Conservation (phyloP, 2,329 filamentous ascomycete species). For the Diaporthe vaccinii region DNA sequence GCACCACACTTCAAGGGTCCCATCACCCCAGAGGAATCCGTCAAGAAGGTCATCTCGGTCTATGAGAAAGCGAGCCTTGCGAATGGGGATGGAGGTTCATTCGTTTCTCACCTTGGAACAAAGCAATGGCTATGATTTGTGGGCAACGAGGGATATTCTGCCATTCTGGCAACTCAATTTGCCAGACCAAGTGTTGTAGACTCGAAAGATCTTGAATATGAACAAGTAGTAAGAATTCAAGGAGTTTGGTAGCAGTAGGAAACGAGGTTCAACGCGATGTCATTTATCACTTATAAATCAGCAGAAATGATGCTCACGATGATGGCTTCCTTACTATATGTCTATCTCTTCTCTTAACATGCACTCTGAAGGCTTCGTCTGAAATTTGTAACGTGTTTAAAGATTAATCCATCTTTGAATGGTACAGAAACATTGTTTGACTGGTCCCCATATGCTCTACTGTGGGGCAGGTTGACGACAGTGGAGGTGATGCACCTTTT, state of each 20-base stretch:
- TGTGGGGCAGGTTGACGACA: no score
- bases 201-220: neutral
- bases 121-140: conserved; percentile 61
- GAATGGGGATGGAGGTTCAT: conserved; percentile 62
- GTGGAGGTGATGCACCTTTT: neutral
- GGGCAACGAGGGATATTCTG: neutral
- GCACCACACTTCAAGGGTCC: conserved; percentile 57
- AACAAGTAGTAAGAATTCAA: neutral
- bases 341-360: no score
- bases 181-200: neutral
- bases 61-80: conserved; percentile 56
- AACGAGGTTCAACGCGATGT: no score
- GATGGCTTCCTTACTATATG: no score
- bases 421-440: no score
- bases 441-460: no score
- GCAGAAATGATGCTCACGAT: no score
- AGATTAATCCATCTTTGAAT: no score
- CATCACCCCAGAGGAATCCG: conserved; percentile 53
- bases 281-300: no score
- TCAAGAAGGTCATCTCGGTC: conserved; percentile 51
- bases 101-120: conserved; percentile 67
- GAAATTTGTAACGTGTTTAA: no score
- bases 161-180: neutral
- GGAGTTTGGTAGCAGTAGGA: neutral
- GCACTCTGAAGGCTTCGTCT: no score